These are phyloP conservation scores for Ceriops zippeliana DNA, from an alignment of 345 rosid species.

Conservation along the genomic window DNA sequence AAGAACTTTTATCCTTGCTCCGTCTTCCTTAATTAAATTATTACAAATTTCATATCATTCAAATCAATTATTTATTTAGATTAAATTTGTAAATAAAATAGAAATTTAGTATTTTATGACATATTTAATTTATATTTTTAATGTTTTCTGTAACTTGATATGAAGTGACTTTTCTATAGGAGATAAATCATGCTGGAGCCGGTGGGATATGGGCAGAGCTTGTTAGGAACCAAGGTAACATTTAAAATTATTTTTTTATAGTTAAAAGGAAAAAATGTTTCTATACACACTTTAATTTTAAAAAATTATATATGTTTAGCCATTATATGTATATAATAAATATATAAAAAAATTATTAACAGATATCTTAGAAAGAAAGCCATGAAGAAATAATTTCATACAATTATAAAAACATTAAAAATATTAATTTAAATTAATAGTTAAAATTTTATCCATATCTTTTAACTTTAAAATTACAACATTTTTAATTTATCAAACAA, in stretches of 20 bases:
- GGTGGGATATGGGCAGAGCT: slow-evolving; percentile 99
- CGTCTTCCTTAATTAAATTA: not conserved
- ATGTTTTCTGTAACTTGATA: not conserved
- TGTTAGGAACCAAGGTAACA: slow-evolving; percentile 82
- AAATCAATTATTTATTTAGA: not conserved
- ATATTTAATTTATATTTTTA: too few species aligned
- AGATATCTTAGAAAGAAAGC: too few species aligned
- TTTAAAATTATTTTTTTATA: not conserved
- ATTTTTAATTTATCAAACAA: not conserved
- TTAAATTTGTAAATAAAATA: too few species aligned
- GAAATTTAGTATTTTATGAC: too few species aligned
- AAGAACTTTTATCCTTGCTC: not conserved
- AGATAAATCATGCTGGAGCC: slow-evolving; percentile 97
- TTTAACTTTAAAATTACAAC: not conserved
- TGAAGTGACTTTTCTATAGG: slow-evolving; percentile 45
- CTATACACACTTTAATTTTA: too few species aligned
- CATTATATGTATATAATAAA: not conserved
- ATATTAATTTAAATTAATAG: too few species aligned
- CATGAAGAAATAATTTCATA: too few species aligned
- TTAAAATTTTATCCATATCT: not conserved
- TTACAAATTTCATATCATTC: not conserved
- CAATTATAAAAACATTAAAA: too few species aligned
- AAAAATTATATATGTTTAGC: not conserved
- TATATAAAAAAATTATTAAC: not conserved
- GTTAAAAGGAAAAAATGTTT: not conserved